Evolutionary conservation across 805 yeast genomes (phyloP), one percentile per base, ranked within the genome.

Genomic region (Metschnikowia picachoensis): DNA sequence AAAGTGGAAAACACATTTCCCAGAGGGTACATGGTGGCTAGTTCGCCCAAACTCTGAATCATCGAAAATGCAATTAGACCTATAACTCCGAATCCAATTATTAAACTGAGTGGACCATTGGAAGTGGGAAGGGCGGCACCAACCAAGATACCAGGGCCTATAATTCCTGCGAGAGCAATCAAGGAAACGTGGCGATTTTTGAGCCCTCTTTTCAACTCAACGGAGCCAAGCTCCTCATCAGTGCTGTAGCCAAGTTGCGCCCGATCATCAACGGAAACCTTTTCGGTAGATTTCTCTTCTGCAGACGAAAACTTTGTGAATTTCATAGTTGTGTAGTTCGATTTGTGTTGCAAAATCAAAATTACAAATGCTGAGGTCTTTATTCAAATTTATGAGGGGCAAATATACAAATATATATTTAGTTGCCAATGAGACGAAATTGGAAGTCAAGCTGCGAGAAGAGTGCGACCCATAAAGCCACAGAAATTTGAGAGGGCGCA

Each of bases 91-190:
- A 78, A 79, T 1, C 83, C 80, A 17, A 72, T 65, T 16, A 77
- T 58, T 56, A 79, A 60, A 50, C 80, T 77, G 30, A 74, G 82
- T 0, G 84, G 83, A 37, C 78, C 78, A 32, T 70, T 60, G 8
- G 64, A 56, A 13, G 79, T 62, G 30, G 81, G 79, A n/a, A 66
- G 57, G 6, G 81, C 80, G 44, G 81, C 69, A 34, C 81, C 79
- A 25, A 80, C 72, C 41, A 78, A 65, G 27, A 73, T 74, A 50
- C 84, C 85, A 1, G 84, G 84, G 0, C 85, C 85, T 45, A 80
- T 76, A 41, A 80, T 73, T 35, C 84, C 83, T 25, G 83, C 80
- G 8, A 78, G 53, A 3, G 80, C 80, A 43, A 78, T 69, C 44
- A 78, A 57, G 12, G 80, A 72, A 34, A 77, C 67, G 56, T 76